A percentile compares a stretch with the other conserved stretches of the same genome.
Evolutionary conservation across 192 early-diverging fungal genomes (phyloP).

Genomic region (Backusella westeae): DNA sequence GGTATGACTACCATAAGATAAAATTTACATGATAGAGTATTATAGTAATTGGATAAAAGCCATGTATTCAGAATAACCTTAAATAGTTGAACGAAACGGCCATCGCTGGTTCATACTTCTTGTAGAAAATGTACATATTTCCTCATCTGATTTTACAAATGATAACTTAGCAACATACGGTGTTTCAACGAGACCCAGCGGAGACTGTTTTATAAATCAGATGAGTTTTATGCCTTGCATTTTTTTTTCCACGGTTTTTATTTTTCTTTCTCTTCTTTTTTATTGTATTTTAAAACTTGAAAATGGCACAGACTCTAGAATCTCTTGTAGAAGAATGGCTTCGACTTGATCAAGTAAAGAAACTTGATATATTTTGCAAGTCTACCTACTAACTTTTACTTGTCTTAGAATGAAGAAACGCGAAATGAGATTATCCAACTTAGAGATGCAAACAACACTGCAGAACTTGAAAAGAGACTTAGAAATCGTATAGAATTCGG

Average conservation of each 20-base stretch:
- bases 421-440: conserved; percentile 57
- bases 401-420: conserved; percentile 56
- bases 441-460: conserved; percentile 41
- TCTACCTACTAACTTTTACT: neutral
- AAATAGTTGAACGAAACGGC: no score
- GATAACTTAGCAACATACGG: neutral
- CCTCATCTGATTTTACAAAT: neutral
- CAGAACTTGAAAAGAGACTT: conserved; percentile 56
- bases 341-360: conserved; percentile 49
- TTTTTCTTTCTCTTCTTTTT: neutral
- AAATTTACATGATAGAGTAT: no score
- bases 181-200: neutral
- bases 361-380: neutral
- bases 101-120: neutral
- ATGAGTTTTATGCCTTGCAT: neutral
- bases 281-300: neutral
- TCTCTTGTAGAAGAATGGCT: conserved; percentile 56
- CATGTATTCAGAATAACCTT: no score
- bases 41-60: no score
- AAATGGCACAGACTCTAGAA: conserved; percentile 8
- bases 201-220: neutral
- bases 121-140: neutral
- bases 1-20: no score
- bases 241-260: neutral
- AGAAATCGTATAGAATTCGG: conserved; percentile 76